Evolutionary conservation across 164 flowering plant species (phyloP), one percentile per base, ranked within the genome.

Genomic region (Santalum album): DNA sequence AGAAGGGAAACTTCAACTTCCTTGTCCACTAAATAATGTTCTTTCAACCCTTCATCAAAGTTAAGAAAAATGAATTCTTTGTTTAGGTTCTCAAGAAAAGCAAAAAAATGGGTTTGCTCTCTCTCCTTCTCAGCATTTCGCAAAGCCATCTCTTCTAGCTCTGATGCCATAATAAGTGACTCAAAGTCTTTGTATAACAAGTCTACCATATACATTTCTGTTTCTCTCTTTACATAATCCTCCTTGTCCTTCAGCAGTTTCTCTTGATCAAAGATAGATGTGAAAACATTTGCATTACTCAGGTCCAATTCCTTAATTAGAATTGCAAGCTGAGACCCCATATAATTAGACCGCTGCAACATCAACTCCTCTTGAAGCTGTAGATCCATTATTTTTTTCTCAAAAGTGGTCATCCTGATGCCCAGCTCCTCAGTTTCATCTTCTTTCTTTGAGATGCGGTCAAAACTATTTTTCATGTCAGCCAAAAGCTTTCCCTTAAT

Each of bases 281-380:
- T 53, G 34, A 69, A 49, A 49, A 73, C 58, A 60, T 63, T 55
- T 56, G 57, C 24, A 62, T 73, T 78, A 57, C 75, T 75, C 48
- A 53, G 15, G 56, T 89, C 86, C 59, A 92, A 45, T 56, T 89
- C 97, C 67, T 77, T 83, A 73, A 75, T 71, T 21, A 92, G 60
- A 51, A 64, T 21, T 27, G 81, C 72, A 55, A 92, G 83, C 61
- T 89, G 84, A 47, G 71, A 76, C n/a, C 84, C 86, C 78, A 92
- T 85, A 57, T 65, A 55, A 47, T 87, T 72, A 49, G 86, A 89
- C 71, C 90, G 80, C 42, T 77, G 74, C 68, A 92, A 51, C 96
- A 92, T 82, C 26, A 63, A 20, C 65, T 89, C 95, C 69, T 92
- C 99, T 56, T 80, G 96, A 47, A 53, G 57, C 70, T 89, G 95